phyloP scores from a whole-genome alignment of 805 yeast species.

The Saccharomycopsis oosterbeekiorum region DNA sequence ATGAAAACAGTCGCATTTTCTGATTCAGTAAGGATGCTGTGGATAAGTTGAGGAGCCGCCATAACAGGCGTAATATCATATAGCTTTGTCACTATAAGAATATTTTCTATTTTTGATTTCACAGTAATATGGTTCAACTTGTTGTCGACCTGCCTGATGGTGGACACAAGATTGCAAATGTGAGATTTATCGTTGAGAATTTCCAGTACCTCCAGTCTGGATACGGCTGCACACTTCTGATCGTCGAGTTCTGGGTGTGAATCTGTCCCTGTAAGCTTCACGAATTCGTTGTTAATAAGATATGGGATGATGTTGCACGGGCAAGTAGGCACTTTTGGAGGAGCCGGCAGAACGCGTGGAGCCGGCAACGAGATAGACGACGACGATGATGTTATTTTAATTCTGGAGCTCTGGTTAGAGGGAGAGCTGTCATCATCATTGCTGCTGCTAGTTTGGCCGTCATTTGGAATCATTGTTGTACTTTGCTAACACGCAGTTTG shows the following conservation, averaged over 20 bases:
- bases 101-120: conserved; percentile 21
- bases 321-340: background rate
- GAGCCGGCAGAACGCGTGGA: background rate
- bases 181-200: conserved; percentile 1
- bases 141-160: conserved; percentile 25
- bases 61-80: conserved; percentile 26
- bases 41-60: conserved; percentile 21
- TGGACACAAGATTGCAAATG: conserved; percentile 21
- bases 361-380: background rate
- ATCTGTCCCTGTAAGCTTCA: conserved; percentile 1
- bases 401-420: background rate
- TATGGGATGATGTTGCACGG: conserved; percentile 15
- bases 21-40: conserved; percentile 18
- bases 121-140: conserved; percentile 25
- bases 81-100: conserved; percentile 26
- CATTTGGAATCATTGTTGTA: background rate
- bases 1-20: conserved; percentile 40
- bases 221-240: background rate
- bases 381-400: background rate
- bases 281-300: conserved; percentile 10
- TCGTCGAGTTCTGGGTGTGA: background rate
- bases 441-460: background rate
- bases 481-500: background rate
- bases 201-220: background rate
- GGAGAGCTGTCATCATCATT: background rate